A percentile compares a stretch with the other conserved stretches of the same genome.
phyloP scores from a whole-genome alignment of 2,329 filamentous ascomycete species.

The Scolecobasidium constrictum region DNA sequence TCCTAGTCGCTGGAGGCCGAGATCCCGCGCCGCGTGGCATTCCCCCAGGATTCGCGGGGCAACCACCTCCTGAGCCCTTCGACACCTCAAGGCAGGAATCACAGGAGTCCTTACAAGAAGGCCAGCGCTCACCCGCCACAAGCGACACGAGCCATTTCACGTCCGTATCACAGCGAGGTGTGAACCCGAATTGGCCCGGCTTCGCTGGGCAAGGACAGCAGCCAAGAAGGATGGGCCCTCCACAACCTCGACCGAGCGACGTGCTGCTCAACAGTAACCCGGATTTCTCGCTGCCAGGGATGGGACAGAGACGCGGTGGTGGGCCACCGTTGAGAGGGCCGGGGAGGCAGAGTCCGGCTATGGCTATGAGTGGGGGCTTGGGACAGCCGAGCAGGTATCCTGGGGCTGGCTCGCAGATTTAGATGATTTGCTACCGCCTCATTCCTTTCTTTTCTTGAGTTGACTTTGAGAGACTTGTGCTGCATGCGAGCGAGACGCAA shows the following conservation, averaged over 20 bases:
- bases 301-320: slow-evolving; percentile 21
- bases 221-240: slow-evolving; percentile 27
- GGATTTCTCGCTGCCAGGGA: slow-evolving; percentile 64
- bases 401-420: too few species aligned
- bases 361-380: slow-evolving; percentile 1
- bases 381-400: slow-evolving; percentile 5
- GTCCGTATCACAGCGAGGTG: slow-evolving; percentile 73
- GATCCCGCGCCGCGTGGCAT: not conserved
- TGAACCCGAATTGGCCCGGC: slow-evolving; percentile 71
- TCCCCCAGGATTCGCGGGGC: not conserved
- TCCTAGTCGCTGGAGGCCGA: slow-evolving; percentile 12
- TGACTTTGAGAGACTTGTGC: too few species aligned
- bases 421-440: too few species aligned
- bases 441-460: not conserved
- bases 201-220: slow-evolving; percentile 35
- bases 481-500: too few species aligned
- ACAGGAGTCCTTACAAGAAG: slow-evolving; percentile 36
- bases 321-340: slow-evolving; percentile 19
- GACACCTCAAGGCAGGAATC: slow-evolving; percentile 4
- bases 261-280: slow-evolving; percentile 70
- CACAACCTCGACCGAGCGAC: slow-evolving; percentile 49
- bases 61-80: slow-evolving; percentile 7
- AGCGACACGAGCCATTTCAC: slow-evolving; percentile 82
- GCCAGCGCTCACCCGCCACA: slow-evolving; percentile 56
- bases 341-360: slow-evolving; percentile 14